Percentiles rank a stretch among this genome's conserved stretches.
Conservation (phyloP, 345 rosid genomes). For the Gossypioides kirkii region DNA sequence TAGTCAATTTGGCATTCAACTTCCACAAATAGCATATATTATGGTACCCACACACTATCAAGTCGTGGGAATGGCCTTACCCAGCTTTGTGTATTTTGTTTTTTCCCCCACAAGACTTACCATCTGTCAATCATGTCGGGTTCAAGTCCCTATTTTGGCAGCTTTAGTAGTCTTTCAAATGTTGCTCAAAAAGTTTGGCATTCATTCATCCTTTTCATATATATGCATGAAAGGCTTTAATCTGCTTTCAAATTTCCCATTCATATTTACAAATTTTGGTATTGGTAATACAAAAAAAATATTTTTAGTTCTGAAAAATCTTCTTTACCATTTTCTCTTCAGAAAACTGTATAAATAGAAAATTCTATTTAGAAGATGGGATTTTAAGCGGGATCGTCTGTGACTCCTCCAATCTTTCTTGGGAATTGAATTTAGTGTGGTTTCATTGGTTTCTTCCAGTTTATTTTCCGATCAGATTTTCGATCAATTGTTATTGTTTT, state of each 20-base stretch:
- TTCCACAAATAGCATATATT: constrained; percentile 21
- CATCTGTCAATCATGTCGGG: constrained; percentile 19
- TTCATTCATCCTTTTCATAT: constrained; percentile 1
- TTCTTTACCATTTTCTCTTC: no score
- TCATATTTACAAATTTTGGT: not conserved
- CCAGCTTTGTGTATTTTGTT: constrained; percentile 6
- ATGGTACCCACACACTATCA: constrained; percentile 18
- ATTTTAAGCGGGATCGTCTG: no score
- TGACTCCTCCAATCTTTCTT: no score
- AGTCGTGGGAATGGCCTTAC: not conserved
- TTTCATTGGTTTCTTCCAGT: no score
- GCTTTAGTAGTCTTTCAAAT: constrained; percentile 15
- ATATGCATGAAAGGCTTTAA: constrained; percentile 10
- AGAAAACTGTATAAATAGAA: no score
- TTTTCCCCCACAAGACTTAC: constrained; percentile 12
- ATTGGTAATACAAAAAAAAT: no score
- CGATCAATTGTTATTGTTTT: no score
- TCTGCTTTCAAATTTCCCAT: not conserved
- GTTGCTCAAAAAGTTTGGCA: constrained; percentile 11
- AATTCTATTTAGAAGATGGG: no score
- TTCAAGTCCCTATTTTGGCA: constrained; percentile 17
- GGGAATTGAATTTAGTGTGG: no score
- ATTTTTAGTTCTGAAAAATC: no score
- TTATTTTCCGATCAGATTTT: no score
- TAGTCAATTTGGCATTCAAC: constrained; percentile 16